phyloP scores from a whole-genome alignment of 768 basidiomycete species.

The Leucocoprinus birnbaumii region DNA sequence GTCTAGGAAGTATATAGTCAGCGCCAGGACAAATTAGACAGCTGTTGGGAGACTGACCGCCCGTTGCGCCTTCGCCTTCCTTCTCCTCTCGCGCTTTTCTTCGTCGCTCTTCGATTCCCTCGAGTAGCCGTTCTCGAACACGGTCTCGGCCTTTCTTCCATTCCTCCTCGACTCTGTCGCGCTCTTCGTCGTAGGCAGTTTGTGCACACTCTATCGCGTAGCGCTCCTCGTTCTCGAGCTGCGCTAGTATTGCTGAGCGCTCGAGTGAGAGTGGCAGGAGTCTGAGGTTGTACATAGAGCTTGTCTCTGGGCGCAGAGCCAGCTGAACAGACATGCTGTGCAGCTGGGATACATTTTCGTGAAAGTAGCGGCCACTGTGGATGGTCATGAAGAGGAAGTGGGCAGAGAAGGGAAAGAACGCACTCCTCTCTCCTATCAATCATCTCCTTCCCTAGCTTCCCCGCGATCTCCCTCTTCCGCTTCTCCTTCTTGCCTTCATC shows the following conservation, averaged over 20 bases:
- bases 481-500: conserved; percentile 58
- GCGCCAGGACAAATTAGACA: conserved; percentile 1
- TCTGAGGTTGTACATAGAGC: conserved; percentile 65
- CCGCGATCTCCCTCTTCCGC: conserved; percentile 66
- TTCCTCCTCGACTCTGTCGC: conserved; percentile 78
- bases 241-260: conserved; percentile 70
- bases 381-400: not conserved
- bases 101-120: conserved; percentile 82
- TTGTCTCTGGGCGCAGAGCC: conserved; percentile 63
- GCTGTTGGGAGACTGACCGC: conserved; percentile 40
- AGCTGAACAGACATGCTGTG: conserved; percentile 59
- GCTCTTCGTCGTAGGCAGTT: conserved; percentile 75
- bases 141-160: conserved; percentile 74
- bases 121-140: conserved; percentile 73
- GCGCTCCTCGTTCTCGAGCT: conserved; percentile 65
- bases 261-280: conserved; percentile 73
- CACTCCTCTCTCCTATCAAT: conserved; percentile 76
- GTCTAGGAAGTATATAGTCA: conserved; percentile 39
- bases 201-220: conserved; percentile 65
- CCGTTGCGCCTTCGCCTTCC: conserved; percentile 80
- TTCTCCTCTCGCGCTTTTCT: conserved; percentile 83
- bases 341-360: conserved; percentile 61
- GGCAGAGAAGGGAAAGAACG: conserved; percentile 19
- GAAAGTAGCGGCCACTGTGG: conserved; percentile 54
- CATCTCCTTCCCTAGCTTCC: conserved; percentile 71